phyloP scores from a whole-genome alignment of 1,284 basidiomycete genomes.

The Rhizoctonia solani region DNA sequence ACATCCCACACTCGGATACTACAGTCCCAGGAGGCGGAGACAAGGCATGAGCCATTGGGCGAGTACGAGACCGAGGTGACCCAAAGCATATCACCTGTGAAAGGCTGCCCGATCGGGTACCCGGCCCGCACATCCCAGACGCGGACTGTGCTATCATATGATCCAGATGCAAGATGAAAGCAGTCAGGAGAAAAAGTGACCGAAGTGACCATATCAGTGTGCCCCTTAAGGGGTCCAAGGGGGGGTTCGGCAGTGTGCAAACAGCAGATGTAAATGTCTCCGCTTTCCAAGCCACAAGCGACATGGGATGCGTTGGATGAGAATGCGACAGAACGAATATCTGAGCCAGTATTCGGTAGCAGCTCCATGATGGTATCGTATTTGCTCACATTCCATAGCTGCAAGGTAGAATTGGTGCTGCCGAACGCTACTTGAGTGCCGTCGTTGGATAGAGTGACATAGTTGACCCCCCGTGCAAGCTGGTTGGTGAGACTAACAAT shows the following conservation, averaged over 20 bases:
- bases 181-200: background rate
- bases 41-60: background rate
- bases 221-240: background rate
- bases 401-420: too few relatives aligned
- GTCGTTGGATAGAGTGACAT: too few relatives aligned
- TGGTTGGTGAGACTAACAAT: too few relatives aligned
- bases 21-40: background rate
- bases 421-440: too few relatives aligned
- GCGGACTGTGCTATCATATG: background rate
- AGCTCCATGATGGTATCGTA: too few relatives aligned
- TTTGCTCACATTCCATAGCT: too few relatives aligned
- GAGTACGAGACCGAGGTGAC: background rate
- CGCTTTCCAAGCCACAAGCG: background rate
- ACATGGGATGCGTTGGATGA: background rate
- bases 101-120: background rate
- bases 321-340: background rate
- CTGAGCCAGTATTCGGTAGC: background rate
- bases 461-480: too few relatives aligned
- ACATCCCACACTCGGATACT: background rate
- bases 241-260: background rate
- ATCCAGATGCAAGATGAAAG: background rate
- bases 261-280: background rate
- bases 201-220: background rate
- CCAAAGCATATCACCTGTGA: background rate
- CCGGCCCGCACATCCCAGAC: constrained; percentile 1